These are phyloP conservation scores for Phytophthora fragariae DNA, from an alignment of 352 stramenopile genomes.

Conservation along the genomic window DNA sequence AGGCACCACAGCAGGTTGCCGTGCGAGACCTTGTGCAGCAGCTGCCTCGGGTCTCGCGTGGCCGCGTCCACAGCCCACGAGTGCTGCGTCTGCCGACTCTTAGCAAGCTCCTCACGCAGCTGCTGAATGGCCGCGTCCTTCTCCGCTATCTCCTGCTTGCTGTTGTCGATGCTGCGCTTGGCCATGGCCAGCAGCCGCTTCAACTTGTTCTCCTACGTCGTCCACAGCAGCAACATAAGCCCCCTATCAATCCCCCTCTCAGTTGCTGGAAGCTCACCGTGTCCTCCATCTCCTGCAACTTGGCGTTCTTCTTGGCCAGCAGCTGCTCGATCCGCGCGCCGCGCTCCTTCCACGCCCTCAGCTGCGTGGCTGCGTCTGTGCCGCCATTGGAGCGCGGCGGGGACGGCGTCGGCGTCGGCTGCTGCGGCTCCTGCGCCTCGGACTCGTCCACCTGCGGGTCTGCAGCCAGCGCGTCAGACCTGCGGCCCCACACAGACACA, in stretches of 20 bases:
- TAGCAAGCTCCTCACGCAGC: slow-evolving; percentile 56
- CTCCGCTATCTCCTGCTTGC: slow-evolving; percentile 78
- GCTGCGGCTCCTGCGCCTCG: slow-evolving; percentile 4
- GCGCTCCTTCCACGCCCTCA: slow-evolving; percentile 71
- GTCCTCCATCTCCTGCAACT: slow-evolving; percentile 81
- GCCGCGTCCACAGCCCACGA: slow-evolving; percentile 56
- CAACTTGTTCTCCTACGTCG: slow-evolving; percentile 71
- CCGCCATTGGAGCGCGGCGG: slow-evolving; percentile 33
- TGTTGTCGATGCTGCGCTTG: slow-evolving; percentile 92
- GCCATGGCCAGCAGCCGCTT: slow-evolving; percentile 87
- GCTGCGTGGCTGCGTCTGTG: slow-evolving; percentile 34
- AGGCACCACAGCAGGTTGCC: slow-evolving; percentile 74
- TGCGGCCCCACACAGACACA: not conserved
- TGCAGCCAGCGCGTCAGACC: slow-evolving; percentile 10
- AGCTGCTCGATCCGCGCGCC: slow-evolving; percentile 66
- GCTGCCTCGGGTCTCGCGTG: slow-evolving; percentile 67
- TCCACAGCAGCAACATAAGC: not conserved
- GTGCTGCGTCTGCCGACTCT: slow-evolving; percentile 48
- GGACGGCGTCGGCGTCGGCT: slow-evolving; percentile 17
- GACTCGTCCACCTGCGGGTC: slow-evolving; percentile 22
- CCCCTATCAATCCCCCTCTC: not conserved
- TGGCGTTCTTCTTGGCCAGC: slow-evolving; percentile 73
- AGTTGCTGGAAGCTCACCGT: slow-evolving; percentile 43
- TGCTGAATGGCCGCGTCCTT: slow-evolving; percentile 66
- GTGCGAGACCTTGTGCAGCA: slow-evolving; percentile 77